Conservation (phyloP, 768 basidiomycete species). For the Hypsizygus marmoreus region DNA sequence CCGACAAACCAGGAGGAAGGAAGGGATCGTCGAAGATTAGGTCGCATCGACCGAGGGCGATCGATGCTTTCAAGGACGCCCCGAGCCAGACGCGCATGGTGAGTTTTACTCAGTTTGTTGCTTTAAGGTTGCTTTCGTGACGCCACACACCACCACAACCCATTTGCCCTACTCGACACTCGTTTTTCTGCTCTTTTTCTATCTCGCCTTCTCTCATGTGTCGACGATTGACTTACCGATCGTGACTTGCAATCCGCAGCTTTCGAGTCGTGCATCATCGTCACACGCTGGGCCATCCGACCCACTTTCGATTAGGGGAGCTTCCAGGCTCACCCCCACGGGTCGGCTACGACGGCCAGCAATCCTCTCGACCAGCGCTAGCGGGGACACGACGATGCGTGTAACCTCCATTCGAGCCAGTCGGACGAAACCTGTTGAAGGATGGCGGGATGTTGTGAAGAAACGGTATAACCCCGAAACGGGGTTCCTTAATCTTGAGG, state of each 20-base stretch:
- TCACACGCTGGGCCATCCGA: slow-evolving; percentile 47
- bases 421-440: slow-evolving; percentile 51
- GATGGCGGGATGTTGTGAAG: slow-evolving; percentile 77
- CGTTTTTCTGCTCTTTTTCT: slow-evolving; percentile 1
- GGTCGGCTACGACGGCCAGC: slow-evolving; percentile 66
- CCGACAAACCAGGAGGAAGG: slow-evolving; percentile 71
- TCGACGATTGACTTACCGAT: slow-evolving; percentile 18
- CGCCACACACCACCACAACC: slow-evolving; percentile 4
- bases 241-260: slow-evolving; percentile 32
- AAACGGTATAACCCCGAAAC: slow-evolving; percentile 70
- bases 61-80: slow-evolving; percentile 57
- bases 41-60: slow-evolving; percentile 58
- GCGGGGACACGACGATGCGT: too few species aligned
- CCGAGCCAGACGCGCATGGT: slow-evolving; percentile 59
- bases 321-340: slow-evolving; percentile 48
- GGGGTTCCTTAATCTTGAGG: slow-evolving; percentile 81
- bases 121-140: slow-evolving; percentile 26
- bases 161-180: slow-evolving; percentile 20
- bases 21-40: slow-evolving; percentile 67
- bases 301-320: slow-evolving; percentile 67
- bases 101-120: slow-evolving; percentile 52
- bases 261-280: slow-evolving; percentile 39
- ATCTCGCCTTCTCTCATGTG: slow-evolving; percentile 23
- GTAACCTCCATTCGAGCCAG: too few species aligned
- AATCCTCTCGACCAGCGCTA: slow-evolving; percentile 31